Evolutionary conservation across 768 basidiomycete genomes (phyloP), one percentile per base, ranked within the genome.

Genomic region (Russula ochroleuca): DNA sequence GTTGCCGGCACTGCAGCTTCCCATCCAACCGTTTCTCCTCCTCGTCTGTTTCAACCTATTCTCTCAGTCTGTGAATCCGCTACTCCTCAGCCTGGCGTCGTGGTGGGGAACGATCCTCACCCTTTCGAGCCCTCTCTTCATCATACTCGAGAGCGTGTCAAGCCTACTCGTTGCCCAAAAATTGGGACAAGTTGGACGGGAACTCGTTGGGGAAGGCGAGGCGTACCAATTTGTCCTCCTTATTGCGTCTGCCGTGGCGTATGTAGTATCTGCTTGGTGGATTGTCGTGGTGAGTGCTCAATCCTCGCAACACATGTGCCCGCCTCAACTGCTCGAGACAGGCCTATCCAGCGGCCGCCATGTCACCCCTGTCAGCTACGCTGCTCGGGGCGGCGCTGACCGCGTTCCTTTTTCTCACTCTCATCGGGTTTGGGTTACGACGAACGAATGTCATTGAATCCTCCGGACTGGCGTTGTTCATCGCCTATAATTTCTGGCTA

Each of bases 401-500:
- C 0, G 85, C 92, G 11, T 88, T 96, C 71, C 74, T 96, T 35
- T 98, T 97, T 76, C 80, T 97, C 47, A 94, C 94, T 1, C 80
- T 90, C 68, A 96, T 98, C 67, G 95, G 95, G 7, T 95, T 98
- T 74, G 85, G 85, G 9, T 74, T 94, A 66, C 84, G 92, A 59
- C 82, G 92, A 57, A 96, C 94, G 47, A 96, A 96, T 70, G 89
- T 96, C 54, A 88, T 97, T 60, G 95, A 98, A 74, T 93, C 93
- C 3, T 87, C 90, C 2, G 85, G 90, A 53, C 83, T 98, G 31
- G 87, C 92, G 3, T 78, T 95, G 31, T 92, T 95, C 73, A 83
- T 97, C 47, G 91, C 92, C 7, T 94, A 92, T 73, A 92, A 92
- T 67, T 83, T 94, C 38, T 94, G 93, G 93, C 79, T 94, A 38